Conservation (phyloP, 1,284 basidiomycete species). For the Cutaneotrichosporon cyanovorans region DNA sequence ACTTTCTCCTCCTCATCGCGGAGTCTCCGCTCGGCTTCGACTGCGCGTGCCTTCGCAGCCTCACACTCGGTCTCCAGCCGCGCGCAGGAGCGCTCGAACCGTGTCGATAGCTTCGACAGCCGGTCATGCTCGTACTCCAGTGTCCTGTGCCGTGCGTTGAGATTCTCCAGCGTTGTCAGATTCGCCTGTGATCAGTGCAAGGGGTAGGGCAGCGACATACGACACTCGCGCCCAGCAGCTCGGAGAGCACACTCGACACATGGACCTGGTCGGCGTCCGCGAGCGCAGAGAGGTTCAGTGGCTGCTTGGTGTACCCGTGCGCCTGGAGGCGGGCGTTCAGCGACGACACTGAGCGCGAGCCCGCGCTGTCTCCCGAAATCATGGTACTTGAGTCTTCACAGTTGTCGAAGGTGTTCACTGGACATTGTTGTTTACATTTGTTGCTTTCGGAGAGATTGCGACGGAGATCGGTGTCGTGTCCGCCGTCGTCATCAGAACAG, state of each 20-base stretch:
- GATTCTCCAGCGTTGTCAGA: constrained; percentile 66
- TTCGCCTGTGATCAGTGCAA: constrained; percentile 54
- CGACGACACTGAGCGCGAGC: constrained; percentile 45
- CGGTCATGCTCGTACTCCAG: constrained; percentile 77
- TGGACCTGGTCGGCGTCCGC: constrained; percentile 56
- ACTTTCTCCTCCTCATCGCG: constrained; percentile 56
- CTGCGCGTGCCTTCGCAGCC: constrained; percentile 61
- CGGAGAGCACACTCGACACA: constrained; percentile 66
- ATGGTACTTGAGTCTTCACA: background rate
- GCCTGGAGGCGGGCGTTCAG: constrained; percentile 69
- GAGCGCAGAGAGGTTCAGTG: constrained; percentile 55
- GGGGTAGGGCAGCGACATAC: constrained; percentile 50
- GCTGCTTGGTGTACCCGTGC: constrained; percentile 63
- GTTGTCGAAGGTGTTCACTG: too few relatives aligned
- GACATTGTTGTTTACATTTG: constrained; percentile 1
- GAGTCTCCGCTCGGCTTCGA: constrained; percentile 24
- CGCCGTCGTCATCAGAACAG: too few relatives aligned
- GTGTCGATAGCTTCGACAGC: constrained; percentile 53
- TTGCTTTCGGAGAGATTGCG: background rate
- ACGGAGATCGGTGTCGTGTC: too few relatives aligned
- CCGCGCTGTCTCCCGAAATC: background rate
- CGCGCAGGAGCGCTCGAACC: constrained; percentile 10
- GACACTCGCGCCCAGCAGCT: constrained; percentile 66
- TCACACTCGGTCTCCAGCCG: constrained; percentile 52
- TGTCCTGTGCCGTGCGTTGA: constrained; percentile 66